Conservation (phyloP, 139 green algal species). For the Coccomyxa sp. region DNA sequence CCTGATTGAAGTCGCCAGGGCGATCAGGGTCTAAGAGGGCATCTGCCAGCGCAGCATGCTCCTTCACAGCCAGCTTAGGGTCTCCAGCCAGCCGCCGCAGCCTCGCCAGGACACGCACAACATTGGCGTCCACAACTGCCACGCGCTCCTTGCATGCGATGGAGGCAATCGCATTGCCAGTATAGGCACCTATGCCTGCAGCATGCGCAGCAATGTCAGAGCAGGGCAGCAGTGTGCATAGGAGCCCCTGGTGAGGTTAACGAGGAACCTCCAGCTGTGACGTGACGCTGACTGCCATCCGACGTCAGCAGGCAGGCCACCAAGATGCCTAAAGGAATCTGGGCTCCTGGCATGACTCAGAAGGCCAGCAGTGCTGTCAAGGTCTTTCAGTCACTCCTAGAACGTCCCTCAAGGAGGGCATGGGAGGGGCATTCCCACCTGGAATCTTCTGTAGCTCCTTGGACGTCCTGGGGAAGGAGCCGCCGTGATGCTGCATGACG, state of each 20-base stretch:
- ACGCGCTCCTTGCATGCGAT: conserved; percentile 74
- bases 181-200: conserved; percentile 86
- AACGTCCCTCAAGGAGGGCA: too few species aligned
- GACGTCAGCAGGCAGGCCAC: too few species aligned
- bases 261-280: too few species aligned
- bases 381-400: too few species aligned
- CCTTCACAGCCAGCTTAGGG: conserved; percentile 17
- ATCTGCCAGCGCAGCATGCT: conserved; percentile 45
- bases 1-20: conserved; percentile 93
- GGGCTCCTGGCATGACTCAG: too few species aligned
- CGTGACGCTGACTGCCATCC: too few species aligned
- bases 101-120: conserved; percentile 79
- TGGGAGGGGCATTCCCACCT: conserved; percentile 24
- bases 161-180: conserved; percentile 79
- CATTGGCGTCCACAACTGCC: conserved; percentile 93
- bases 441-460: conserved; percentile 73
- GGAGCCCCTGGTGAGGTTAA: too few species aligned
- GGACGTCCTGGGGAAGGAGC: conserved; percentile 64
- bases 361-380: too few species aligned
- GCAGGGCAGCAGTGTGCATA: not conserved
- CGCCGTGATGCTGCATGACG: conserved; percentile 57
- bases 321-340: too few species aligned
- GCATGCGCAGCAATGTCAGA: not conserved
- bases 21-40: conserved; percentile 60
- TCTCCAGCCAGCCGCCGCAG: conserved; percentile 36